A percentile compares a stretch with the other conserved stretches of the same genome.
These are phyloP conservation scores for Silene latifolia DNA, from an alignment of 148 eudicot species.

Conservation along the genomic window DNA sequence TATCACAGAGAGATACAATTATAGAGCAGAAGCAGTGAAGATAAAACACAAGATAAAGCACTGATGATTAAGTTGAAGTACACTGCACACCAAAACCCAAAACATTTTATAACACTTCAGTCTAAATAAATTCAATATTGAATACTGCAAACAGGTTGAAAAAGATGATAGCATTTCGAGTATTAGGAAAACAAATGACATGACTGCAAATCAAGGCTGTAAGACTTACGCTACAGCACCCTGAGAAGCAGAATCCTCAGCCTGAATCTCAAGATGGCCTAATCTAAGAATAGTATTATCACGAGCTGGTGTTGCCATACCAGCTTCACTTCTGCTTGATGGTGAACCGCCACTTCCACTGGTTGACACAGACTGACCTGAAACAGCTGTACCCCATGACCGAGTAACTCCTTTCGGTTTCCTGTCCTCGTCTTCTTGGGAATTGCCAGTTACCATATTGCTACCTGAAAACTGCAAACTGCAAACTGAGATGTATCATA, in stretches of 20 bases:
- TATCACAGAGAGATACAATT: not conserved
- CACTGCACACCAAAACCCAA: not conserved
- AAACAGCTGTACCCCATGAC: constrained; percentile 69
- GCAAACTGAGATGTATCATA: not conserved
- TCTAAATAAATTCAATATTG: not conserved
- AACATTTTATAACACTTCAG: not conserved
- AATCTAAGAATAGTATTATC: constrained; percentile 59
- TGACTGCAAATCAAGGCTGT: not conserved
- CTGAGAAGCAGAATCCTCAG: constrained; percentile 65
- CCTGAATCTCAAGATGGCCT: constrained; percentile 74
- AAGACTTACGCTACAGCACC: constrained; percentile 57
- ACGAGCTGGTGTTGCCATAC: constrained; percentile 62
- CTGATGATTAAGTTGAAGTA: not conserved
- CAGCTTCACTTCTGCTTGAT: constrained; percentile 61
- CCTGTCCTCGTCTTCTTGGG: constrained; percentile 44
- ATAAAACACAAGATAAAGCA: not conserved
- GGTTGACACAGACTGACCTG: constrained; percentile 88
- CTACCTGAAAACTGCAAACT: not conserved
- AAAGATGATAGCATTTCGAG: not conserved
- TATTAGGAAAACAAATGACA: too few relatives aligned
- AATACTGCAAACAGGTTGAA: not conserved
- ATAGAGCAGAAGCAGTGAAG: not conserved
- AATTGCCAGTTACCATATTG: constrained; percentile 45
- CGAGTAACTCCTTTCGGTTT: constrained; percentile 46
- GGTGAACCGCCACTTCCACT: constrained; percentile 94